Evolutionary conservation across 345 rosid genomes (phyloP).

Genomic region (Iberis pinnata): DNA sequence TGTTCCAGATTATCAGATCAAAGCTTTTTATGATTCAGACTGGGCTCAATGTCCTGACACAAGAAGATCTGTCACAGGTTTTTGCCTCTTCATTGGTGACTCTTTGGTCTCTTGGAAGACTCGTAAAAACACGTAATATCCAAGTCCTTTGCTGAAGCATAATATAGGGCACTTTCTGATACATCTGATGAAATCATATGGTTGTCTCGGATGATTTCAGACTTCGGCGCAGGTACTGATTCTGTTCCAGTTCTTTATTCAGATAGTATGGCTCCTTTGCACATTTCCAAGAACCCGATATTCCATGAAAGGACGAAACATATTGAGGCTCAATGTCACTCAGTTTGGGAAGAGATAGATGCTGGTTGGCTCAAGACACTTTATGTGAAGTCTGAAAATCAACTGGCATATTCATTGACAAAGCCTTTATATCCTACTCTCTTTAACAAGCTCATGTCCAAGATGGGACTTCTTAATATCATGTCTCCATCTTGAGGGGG

Average conservation of each 20-base stretch:
- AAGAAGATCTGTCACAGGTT: not conserved
- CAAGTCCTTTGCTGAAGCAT: not conserved
- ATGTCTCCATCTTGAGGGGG: not conserved
- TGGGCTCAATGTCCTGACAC: not conserved
- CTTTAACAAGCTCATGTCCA: not conserved
- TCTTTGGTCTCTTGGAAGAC: not conserved
- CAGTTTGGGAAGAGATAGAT: not conserved
- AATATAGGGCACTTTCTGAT: not conserved
- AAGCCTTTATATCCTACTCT: too few relatives aligned
- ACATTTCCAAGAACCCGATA: not conserved
- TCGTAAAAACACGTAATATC: not conserved
- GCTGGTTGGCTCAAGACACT: not conserved
- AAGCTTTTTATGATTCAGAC: not conserved
- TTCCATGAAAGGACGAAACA: not conserved
- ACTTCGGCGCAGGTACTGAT: not conserved
- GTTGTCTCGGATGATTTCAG: not conserved
- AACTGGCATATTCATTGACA: not conserved
- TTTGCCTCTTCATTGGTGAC: not conserved
- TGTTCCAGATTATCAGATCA: not conserved
- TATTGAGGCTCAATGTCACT: not conserved
- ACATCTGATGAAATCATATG: not conserved
- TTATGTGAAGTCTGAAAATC: not conserved
- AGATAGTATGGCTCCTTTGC: not conserved
- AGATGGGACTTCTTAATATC: not conserved
- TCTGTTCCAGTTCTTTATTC: not conserved